A percentile compares a stretch with the other conserved stretches of the same genome.
Conservation (phyloP, 306 rosid species). For the Ziziphus jujuba region DNA sequence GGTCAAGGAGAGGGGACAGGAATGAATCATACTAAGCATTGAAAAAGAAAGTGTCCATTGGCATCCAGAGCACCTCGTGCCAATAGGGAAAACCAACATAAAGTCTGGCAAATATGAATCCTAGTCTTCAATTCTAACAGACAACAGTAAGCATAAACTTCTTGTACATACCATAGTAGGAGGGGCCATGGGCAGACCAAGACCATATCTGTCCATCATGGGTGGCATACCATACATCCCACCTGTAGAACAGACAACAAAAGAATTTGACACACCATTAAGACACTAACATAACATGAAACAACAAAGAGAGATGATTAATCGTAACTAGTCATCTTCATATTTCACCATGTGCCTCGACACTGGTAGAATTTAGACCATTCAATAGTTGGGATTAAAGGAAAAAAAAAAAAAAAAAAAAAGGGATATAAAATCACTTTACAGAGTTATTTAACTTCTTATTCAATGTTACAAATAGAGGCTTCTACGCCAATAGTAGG, state of each 20-base stretch:
- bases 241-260: constrained; percentile 45
- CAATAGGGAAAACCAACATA: not conserved
- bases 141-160: constrained; percentile 6
- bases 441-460: not conserved
- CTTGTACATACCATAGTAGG: constrained; percentile 69
- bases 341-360: not conserved
- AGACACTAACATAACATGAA: not conserved
- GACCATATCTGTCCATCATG: constrained; percentile 80
- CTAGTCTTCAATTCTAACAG: constrained; percentile 1
- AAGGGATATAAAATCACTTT: not conserved
- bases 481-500: not conserved
- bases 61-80: not conserved
- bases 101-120: not conserved
- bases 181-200: constrained; percentile 87
- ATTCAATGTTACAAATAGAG: not conserved
- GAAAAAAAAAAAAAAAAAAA: too few species aligned
- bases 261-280: not conserved
- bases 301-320: not conserved
- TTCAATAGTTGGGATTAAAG: not conserved
- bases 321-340: not conserved
- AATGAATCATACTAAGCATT: not conserved
- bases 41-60: not conserved
- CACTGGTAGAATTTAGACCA: not conserved
- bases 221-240: constrained; percentile 91
- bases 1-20: not conserved